Percentiles rank a stretch among this genome's conserved stretches.
Conservation (phyloP, 2,329 filamentous ascomycete genomes). For the Zymoseptoria brevis region DNA sequence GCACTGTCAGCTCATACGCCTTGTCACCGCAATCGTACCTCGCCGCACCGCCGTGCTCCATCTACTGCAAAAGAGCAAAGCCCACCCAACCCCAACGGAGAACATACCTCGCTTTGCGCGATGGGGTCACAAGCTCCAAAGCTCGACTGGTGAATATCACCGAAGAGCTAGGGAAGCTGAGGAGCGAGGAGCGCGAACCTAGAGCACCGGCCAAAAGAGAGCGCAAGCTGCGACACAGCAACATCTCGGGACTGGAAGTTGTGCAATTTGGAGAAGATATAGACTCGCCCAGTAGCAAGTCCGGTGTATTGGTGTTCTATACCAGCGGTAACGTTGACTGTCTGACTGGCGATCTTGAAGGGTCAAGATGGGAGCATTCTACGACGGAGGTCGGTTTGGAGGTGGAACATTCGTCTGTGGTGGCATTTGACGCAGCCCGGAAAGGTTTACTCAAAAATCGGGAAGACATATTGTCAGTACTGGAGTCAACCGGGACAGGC, state of each 20-base stretch:
- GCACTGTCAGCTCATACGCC: conserved; percentile 53
- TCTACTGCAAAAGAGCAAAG: conserved; percentile 44
- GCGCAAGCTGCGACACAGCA: conserved; percentile 26
- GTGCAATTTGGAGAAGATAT: conserved; percentile 5
- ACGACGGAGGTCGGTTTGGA: conserved; percentile 9
- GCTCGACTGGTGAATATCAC: conserved; percentile 48
- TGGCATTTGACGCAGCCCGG: conserved; percentile 31
- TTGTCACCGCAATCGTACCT: conserved; percentile 53
- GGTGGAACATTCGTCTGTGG: conserved; percentile 21
- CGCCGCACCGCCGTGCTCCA: conserved; percentile 50
- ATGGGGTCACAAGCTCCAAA: conserved; percentile 38
- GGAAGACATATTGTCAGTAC: conserved; percentile 35
- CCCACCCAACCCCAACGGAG: conserved; percentile 42
- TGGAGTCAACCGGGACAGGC: conserved; percentile 23
- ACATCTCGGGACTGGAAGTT: conserved; percentile 18
- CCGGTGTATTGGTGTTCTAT: conserved; percentile 23
- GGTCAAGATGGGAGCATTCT: conserved; percentile 20
- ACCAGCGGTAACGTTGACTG: conserved; percentile 25
- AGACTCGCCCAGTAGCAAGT: conserved; percentile 1
- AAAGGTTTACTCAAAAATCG: conserved; percentile 39
- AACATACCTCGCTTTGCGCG: conserved; percentile 48
- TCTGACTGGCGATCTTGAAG: conserved; percentile 22
- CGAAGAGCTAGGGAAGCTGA: conserved; percentile 36
- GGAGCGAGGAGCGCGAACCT: conserved; percentile 20
- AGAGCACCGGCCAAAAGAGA: conserved; percentile 23